Evolutionary conservation across 2,329 filamentous ascomycete genomes (phyloP), one percentile per base, ranked within the genome.

Genomic region (Cladobotryum protrusum): DNA sequence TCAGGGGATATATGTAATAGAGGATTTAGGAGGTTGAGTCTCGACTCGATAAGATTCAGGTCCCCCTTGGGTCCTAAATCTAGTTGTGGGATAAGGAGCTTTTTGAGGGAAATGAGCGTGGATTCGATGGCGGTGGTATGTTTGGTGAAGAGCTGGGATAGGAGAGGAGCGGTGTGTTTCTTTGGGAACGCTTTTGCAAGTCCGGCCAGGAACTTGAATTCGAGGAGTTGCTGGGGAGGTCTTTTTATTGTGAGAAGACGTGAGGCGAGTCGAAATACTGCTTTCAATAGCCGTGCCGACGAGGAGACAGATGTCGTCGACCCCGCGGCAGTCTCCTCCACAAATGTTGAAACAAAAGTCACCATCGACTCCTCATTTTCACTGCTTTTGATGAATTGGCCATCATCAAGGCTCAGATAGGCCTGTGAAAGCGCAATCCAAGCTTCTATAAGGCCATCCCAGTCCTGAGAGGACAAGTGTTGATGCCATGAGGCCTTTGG

Each of bases 371-470:
- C 74, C 57, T 88, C 80, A 4, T 77, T 75, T 3, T 67, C 56
- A 8, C 80, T 72, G 20, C 69, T 65, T 34, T 66, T 62, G 43
- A 64, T 56, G 54, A 93, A 86, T 1, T 81, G 70, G 1, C 74
- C 61, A 6, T 81, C 74, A 0, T 78, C 59, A 0, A 86, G 68
- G 13, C 77, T 73, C 29, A 93, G 67, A 55, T 90, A 80, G 3
- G 83, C 76, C 47, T 83, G 76, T 6, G 81, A 71, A 6, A 96
- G 75, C 11, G 80, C 72, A 15, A 83, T 71, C 89, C 89, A 96
- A 34, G 88, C 84, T 55, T 86, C 79, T 43, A 95, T 71, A 63
- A 86, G 89, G 32, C 79, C 75, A 56, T 85, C 76, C 90, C 90
- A 96, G 68, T 96, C 88, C 45, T 76, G 70, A 3, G 82, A 70